Conservation (phyloP, 2,329 filamentous ascomycete species). For the Ophiocordyceps camponoti-floridani region DNA sequence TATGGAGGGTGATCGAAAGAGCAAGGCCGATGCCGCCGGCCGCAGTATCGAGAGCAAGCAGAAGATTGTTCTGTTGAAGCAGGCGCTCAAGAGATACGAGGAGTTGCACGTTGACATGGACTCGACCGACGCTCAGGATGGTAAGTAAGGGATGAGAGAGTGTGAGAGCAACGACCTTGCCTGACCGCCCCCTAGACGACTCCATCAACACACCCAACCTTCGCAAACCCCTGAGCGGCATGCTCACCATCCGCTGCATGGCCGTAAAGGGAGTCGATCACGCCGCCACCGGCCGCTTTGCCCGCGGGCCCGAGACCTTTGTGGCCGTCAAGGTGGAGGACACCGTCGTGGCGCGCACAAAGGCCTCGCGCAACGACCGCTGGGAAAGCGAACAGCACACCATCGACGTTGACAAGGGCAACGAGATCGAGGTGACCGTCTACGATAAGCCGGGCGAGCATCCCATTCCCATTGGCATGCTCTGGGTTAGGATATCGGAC, state of each 20-base stretch:
- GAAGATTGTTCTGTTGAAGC: conserved; percentile 89
- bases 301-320: conserved; percentile 83
- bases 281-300: conserved; percentile 66
- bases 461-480: conserved; percentile 78
- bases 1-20: conserved; percentile 94
- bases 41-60: conserved; percentile 89
- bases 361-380: conserved; percentile 65
- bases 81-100: conserved; percentile 91
- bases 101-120: conserved; percentile 93
- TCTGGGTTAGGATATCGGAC: conserved; percentile 94
- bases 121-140: conserved; percentile 57
- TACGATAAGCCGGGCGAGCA: conserved; percentile 92
- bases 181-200: conserved; percentile 47
- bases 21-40: conserved; percentile 78
- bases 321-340: conserved; percentile 96
- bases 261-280: conserved; percentile 92
- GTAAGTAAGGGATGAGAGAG: conserved; percentile 30
- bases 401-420: conserved; percentile 93
- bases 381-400: conserved; percentile 88
- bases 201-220: conserved; percentile 91
- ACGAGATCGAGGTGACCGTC: conserved; percentile 93
- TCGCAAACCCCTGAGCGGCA: conserved; percentile 86
- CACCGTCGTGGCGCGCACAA: conserved; percentile 73
- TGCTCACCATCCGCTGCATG: conserved; percentile 70
- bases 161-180: neutral